Evolutionary conservation across 129 eudicot genomes (phyloP).

Genomic region (Daucus carota): DH1_v3.0 NC_030386.2:18601001-18601500

Average conservation of each 20-base stretch:
- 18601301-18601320: slow-evolving; percentile 91
- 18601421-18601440: slow-evolving; percentile 62
- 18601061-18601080: too few species aligned
- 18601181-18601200: slow-evolving; percentile 75
- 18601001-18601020: too few species aligned
- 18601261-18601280: too few species aligned
- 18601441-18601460: slow-evolving; percentile 76
- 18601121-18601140: too few species aligned
- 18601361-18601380: slow-evolving; percentile 79
- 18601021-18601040: too few species aligned
- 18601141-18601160: slow-evolving; percentile 72
- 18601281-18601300: neutral
- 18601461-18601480: slow-evolving; percentile 52
- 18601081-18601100: too few species aligned
- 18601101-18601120: too few species aligned
- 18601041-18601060: too few species aligned
- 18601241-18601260: neutral
- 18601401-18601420: slow-evolving; percentile 80
- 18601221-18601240: neutral
- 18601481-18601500: too few species aligned
- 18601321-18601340: slow-evolving; percentile 80
- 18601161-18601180: slow-evolving; percentile 65
- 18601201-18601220: neutral
- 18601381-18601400: slow-evolving; percentile 60
- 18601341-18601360: slow-evolving; percentile 79